A percentile compares a stretch with the other conserved stretches of the same genome.
These are phyloP conservation scores for Cutaneotrichosporon cutaneum DNA, from an alignment of 1,284 basidiomycete species.

Conservation along the genomic window DNA sequence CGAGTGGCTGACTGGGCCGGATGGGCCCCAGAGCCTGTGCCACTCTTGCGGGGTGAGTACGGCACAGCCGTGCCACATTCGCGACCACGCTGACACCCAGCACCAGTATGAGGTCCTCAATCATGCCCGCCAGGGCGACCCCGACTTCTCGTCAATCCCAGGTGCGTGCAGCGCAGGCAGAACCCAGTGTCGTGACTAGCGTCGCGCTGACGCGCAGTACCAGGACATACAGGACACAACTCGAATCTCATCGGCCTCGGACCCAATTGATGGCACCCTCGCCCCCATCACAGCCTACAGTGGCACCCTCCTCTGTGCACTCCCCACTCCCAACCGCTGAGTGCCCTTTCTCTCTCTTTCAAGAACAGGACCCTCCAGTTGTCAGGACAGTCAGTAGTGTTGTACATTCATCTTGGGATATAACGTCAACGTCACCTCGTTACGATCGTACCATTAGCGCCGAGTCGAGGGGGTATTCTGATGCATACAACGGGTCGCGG, in stretches of 20 bases:
- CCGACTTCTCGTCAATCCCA: conserved; percentile 17
- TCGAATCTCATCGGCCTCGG: conserved; percentile 13
- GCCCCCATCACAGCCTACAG: neutral
- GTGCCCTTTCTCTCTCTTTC: neutral
- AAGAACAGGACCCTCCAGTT: neutral
- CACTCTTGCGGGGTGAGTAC: conserved; percentile 38
- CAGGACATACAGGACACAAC: conserved; percentile 9
- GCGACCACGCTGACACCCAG: conserved; percentile 3
- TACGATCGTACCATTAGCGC: neutral
- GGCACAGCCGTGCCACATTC: too few relatives aligned
- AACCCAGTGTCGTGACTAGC: neutral
- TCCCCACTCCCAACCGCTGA: neutral
- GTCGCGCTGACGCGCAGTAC: conserved; percentile 3
- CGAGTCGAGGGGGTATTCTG: conserved; percentile 8
- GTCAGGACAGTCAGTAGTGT: conserved; percentile 10
- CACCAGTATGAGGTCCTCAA: conserved; percentile 15
- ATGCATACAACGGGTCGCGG: conserved; percentile 20
- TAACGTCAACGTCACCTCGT: neutral
- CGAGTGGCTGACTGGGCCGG: conserved; percentile 38
- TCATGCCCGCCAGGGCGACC: conserved; percentile 16
- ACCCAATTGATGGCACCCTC: neutral
- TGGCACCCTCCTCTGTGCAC: neutral
- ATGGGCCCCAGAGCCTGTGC: conserved; percentile 40
- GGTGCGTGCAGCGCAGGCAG: neutral
- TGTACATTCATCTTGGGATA: conserved; percentile 13